Evolutionary conservation across 2,329 filamentous ascomycete species (phyloP).

Genomic region (Venturia pyrina): DNA sequence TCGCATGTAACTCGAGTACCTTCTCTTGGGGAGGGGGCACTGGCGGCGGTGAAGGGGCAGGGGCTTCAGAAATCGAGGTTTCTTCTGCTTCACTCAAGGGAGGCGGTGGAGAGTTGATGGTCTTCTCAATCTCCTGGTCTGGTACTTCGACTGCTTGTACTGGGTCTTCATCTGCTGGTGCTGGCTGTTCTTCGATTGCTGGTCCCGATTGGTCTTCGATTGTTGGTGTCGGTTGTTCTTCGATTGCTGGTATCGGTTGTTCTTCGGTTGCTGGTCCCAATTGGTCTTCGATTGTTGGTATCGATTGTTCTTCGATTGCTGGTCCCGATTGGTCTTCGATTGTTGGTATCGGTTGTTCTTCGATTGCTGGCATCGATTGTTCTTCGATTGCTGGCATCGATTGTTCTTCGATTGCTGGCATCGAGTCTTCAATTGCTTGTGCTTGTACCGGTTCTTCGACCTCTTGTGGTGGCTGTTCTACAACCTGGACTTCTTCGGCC

Average conservation of each 20-base stretch:
- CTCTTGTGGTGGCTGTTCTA: neutral
- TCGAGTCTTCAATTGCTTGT: neutral
- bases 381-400: no score
- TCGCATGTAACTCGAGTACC: neutral
- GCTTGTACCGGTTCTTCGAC: neutral
- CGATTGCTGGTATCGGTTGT: no score
- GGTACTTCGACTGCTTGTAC: neutral
- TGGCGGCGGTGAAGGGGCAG: neutral
- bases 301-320: neutral
- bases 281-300: no score
- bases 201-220: neutral
- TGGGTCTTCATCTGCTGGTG: neutral
- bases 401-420: no score
- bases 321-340: neutral
- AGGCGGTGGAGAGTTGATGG: neutral
- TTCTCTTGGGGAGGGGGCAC: neutral
- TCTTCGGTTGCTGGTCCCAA: no score
- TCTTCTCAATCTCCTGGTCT: neutral
- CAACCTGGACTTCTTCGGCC: neutral
- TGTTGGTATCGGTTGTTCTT: neutral
- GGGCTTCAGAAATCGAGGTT: no score
- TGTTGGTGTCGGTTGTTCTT: neutral
- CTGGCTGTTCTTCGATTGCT: neutral
- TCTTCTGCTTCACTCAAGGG: neutral
- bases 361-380: no score